Evolutionary conservation across 1,284 basidiomycete genomes (phyloP).

Genomic region (Phylloboletellus chloephorus): DNA sequence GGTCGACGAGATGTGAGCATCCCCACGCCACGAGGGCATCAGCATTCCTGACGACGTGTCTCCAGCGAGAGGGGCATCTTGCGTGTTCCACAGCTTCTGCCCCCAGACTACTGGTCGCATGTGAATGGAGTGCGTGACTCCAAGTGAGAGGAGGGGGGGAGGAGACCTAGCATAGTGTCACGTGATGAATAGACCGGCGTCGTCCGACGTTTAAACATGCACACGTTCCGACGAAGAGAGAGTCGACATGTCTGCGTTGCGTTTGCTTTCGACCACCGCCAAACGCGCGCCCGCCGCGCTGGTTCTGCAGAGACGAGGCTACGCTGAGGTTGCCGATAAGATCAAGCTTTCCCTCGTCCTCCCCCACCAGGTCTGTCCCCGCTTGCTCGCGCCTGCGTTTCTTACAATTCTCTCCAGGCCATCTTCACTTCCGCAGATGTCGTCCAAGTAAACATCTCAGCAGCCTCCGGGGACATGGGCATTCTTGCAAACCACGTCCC

Average conservation of each 20-base stretch:
- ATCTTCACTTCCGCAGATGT: slow-evolving; percentile 86
- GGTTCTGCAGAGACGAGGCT: slow-evolving; percentile 63
- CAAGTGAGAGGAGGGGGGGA: slow-evolving; percentile 25
- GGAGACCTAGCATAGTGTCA: too few species aligned
- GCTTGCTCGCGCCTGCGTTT: slow-evolving; percentile 5
- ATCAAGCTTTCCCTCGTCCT: slow-evolving; percentile 86
- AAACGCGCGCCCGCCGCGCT: slow-evolving; percentile 54
- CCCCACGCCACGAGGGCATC: not conserved
- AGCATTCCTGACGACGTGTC: slow-evolving; percentile 13
- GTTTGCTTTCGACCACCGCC: slow-evolving; percentile 59
- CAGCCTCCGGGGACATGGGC: slow-evolving; percentile 97
- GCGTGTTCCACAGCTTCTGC: slow-evolving; percentile 59
- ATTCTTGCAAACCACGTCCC: slow-evolving; percentile 96
- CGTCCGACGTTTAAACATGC: slow-evolving; percentile 22
- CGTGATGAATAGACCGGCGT: slow-evolving; percentile 27
- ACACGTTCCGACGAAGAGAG: slow-evolving; percentile 20
- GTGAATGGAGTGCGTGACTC: slow-evolving; percentile 27
- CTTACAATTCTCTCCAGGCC: slow-evolving; percentile 46
- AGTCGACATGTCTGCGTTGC: slow-evolving; percentile 65
- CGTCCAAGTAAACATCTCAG: slow-evolving; percentile 89
- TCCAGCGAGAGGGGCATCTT: slow-evolving; percentile 66
- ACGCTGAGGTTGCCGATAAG: slow-evolving; percentile 85
- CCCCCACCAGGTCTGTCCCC: slow-evolving; percentile 79
- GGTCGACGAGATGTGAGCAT: slow-evolving; percentile 84
- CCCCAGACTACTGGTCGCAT: slow-evolving; percentile 43